These are phyloP conservation scores for Allium fistulosum DNA, from an alignment of 106 monocot genomes.

Conservation along the genomic window DNA sequence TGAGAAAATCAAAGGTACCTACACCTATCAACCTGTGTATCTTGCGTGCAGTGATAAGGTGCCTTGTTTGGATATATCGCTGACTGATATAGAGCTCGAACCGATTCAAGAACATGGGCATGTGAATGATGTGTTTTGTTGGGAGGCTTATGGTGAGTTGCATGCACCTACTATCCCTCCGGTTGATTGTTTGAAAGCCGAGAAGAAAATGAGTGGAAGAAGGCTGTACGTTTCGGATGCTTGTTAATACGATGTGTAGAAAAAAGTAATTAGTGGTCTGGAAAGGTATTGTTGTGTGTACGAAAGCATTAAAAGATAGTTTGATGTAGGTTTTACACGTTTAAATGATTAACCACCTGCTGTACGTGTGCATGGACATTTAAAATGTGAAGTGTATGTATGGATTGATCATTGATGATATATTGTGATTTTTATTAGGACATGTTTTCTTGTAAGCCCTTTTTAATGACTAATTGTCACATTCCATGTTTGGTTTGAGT, in stretches of 20 bases:
- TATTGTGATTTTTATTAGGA: too few species aligned
- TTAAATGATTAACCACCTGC: too few species aligned
- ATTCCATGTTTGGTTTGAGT: too few species aligned
- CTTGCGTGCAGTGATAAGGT: slow-evolving; percentile 43
- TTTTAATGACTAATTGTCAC: too few species aligned
- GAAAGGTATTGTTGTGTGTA: too few species aligned
- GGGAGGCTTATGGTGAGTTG: slow-evolving; percentile 33
- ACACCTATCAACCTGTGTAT: slow-evolving; percentile 37
- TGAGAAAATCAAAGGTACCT: slow-evolving; percentile 37
- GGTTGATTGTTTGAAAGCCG: slow-evolving; percentile 22
- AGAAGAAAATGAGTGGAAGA: slow-evolving; percentile 42
- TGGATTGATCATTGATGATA: too few species aligned
- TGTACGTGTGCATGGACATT: too few species aligned
- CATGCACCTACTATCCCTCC: slow-evolving; percentile 27
- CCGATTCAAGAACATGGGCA: slow-evolving; percentile 1
- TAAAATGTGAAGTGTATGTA: too few species aligned
- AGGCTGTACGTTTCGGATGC: slow-evolving; percentile 40
- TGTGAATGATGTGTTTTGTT: slow-evolving; percentile 29
- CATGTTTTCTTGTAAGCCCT: too few species aligned
- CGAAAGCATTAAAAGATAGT: too few species aligned
- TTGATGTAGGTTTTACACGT: too few species aligned
- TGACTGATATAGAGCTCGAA: slow-evolving; percentile 35
- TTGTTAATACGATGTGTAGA: slow-evolving; percentile 12
- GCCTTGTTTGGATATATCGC: slow-evolving; percentile 26
- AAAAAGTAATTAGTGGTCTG: too few species aligned